Evolutionary conservation across 768 basidiomycete species (phyloP), one percentile per base, ranked within the genome.

Genomic region (Megacollybia marginata): DNA sequence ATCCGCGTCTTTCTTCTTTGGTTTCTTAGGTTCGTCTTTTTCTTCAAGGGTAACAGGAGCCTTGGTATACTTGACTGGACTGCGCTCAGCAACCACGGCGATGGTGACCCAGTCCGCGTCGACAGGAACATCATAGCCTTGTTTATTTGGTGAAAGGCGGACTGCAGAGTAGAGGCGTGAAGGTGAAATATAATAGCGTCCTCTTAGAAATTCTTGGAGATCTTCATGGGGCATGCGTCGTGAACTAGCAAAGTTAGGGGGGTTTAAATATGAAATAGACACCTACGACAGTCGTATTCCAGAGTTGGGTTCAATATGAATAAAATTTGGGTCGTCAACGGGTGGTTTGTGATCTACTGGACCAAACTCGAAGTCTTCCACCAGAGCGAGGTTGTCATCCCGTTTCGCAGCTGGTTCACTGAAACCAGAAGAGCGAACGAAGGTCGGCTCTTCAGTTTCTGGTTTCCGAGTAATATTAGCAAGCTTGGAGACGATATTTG

Each of bases 91-190:
- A 12, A 99, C 83, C 5, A 98, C 94, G 2, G 92, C 95, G 44
- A 99, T 90, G 6, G 93, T 94, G 38, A 97, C 78, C 88, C 92
- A 98, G 64, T 98, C 96, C 2, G 89, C 89, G 6, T 80, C 79
- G 1, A 97, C 84, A 9, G 95, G 94, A 1, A 99, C 79, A 42
- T 97, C 93, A 63, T 92, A 95, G 15, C 82, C 84, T 50, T 87
- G 82, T 55, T 88, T 85, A 60, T 88, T 82, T 0, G 85, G 80
- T 12, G 83, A 74, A 0, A 87, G 78, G 9, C 88, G 82, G 40
- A 92, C 75, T 43, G 84, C 78, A 9, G 92, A 92, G 68, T 99
- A 99, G 33, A 99, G 72, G 16, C 74, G 81, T 1, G 93, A 94
- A 0, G 93, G 92, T 0, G 92, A 84, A 42, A 99, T 73, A 60